Conservation (phyloP, 2,329 filamentous ascomycete species). For the Cladosporium colombiae region DNA sequence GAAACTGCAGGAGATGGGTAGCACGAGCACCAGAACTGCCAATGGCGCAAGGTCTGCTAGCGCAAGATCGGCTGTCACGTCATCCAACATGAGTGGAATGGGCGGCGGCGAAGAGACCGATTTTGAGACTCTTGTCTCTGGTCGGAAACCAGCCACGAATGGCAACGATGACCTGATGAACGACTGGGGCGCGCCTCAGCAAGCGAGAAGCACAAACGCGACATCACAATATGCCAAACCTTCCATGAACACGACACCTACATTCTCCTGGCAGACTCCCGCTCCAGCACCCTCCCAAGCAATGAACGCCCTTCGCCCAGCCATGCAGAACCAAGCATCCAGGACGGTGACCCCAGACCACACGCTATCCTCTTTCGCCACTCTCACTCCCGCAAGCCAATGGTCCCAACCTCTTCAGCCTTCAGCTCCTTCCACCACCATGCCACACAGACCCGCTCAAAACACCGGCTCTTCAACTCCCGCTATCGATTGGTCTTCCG, state of each 20-base stretch:
- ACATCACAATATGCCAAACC: conserved; percentile 18
- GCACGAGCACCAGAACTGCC: conserved; percentile 44
- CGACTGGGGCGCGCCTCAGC: conserved; percentile 43
- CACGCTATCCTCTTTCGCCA: conserved; percentile 35
- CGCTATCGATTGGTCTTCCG: conserved; percentile 56
- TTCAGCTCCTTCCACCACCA: conserved; percentile 21
- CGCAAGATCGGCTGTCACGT: conserved; percentile 59
- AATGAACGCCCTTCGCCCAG: conserved; percentile 14
- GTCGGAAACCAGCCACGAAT: conserved; percentile 53
- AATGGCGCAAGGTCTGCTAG: conserved; percentile 51
- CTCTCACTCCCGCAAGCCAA: conserved; percentile 40
- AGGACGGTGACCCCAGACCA: conserved; percentile 41
- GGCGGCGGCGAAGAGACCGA: conserved; percentile 67
- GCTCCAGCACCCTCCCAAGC: conserved; percentile 17
- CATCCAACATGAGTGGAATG: conserved; percentile 51
- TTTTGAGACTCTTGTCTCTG: conserved; percentile 88
- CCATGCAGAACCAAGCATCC: conserved; percentile 15
- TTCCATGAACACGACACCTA: conserved; percentile 34
- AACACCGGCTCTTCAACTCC: conserved; percentile 12
- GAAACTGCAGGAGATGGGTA: conserved; percentile 82
- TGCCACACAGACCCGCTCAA: conserved; percentile 36
- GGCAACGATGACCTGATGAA: conserved; percentile 43
- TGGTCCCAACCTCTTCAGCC: conserved; percentile 44
- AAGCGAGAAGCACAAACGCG: conserved; percentile 30
- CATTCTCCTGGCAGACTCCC: conserved; percentile 49